Evolutionary conservation across 495 filamentous ascomycete genomes (phyloP).

Genomic region (Daldinia concentrica): DNA sequence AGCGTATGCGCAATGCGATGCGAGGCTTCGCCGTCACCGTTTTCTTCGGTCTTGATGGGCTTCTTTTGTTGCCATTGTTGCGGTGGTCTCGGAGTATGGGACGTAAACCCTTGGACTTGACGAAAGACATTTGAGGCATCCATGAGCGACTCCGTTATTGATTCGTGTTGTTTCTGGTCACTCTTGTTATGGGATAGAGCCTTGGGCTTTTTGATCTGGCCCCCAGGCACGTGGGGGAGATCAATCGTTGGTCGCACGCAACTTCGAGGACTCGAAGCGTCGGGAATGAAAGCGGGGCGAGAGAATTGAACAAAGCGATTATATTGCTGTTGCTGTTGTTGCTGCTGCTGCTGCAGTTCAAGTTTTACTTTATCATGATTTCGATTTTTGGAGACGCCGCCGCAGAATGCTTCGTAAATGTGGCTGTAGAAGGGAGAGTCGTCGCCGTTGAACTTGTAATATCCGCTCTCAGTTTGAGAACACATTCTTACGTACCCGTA

Average conservation of each 20-base stretch:
- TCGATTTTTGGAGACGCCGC: constrained; percentile 22
- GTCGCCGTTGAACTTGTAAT: constrained; percentile 29
- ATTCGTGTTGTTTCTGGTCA: constrained; percentile 9
- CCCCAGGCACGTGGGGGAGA: constrained; percentile 33
- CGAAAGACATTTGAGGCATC: constrained; percentile 61
- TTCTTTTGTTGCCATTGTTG: constrained; percentile 46
- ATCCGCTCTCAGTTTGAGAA: constrained; percentile 30
- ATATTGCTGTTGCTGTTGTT: constrained; percentile 16
- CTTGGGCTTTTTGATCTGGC: constrained; percentile 26
- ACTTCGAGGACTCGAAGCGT: constrained; percentile 32
- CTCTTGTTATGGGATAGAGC: constrained; percentile 8
- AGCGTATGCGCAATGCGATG: constrained; percentile 81
- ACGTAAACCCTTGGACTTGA: constrained; percentile 56
- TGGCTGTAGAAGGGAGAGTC: constrained; percentile 41
- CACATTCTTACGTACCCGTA: constrained; percentile 40
- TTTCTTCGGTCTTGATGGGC: constrained; percentile 44
- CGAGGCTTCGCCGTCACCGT: constrained; percentile 56
- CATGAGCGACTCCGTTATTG: constrained; percentile 47
- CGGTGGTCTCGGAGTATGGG: constrained; percentile 51
- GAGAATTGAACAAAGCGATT: constrained; percentile 23
- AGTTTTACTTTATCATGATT: constrained; percentile 38
- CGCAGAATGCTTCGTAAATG: constrained; percentile 38
- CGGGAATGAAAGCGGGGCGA: constrained; percentile 37
- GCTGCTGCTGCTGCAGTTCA: constrained; percentile 13
- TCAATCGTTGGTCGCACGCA: constrained; percentile 36